Evolutionary conservation across 345 rosid species (phyloP), one percentile per base, ranked within the genome.

Genomic region (Cardamine occulta): DNA sequence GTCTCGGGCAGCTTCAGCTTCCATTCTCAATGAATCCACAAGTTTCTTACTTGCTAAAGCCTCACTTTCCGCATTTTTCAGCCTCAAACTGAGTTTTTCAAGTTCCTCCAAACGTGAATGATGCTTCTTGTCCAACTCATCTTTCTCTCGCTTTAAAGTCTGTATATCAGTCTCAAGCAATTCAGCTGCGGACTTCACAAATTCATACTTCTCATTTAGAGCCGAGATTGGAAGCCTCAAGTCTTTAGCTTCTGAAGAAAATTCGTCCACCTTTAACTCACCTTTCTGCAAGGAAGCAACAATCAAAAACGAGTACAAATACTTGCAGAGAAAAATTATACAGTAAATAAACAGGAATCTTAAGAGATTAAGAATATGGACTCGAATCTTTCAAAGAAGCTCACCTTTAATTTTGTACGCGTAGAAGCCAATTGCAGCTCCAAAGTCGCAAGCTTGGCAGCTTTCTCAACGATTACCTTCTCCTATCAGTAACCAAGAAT

Each of bases 321-420:
- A 72, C 10, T n/a, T 19, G 13, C 47, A 53, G 14, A 61, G 15
- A 24, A 39, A 39, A 51, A 37, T 39, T 14, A n/a, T 24, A 28
- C 65, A 31, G 9, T 31, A 70, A 26, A 56, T 28, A 57, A 35
- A 69, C 12, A 60, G 23, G 23, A 28, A 57, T 44, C 49, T 64
- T 64, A n/a, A 24, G 61, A 18, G 54, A 67, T 37, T 65, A 64
- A 14, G 29, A 65, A 19, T 11, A 64, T 2, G 45, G 2, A 44
- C 6, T 42, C 40, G 1, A 44, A 6, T 31, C 10, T 40, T 66
- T 21, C 34, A 59, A 39, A 52, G 58, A 58, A 40, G 45, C 54
- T 63, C 66, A 86, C 89, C 83, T 76, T 75, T 69, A 86, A 61
- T 56, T 79, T 80, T 59, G 74, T 40, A 54, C 66, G 79, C 42